These are phyloP conservation scores for Hanseniaspora guilliermondii DNA, from an alignment of 805 yeast species.

Conservation along the genomic window DNA sequence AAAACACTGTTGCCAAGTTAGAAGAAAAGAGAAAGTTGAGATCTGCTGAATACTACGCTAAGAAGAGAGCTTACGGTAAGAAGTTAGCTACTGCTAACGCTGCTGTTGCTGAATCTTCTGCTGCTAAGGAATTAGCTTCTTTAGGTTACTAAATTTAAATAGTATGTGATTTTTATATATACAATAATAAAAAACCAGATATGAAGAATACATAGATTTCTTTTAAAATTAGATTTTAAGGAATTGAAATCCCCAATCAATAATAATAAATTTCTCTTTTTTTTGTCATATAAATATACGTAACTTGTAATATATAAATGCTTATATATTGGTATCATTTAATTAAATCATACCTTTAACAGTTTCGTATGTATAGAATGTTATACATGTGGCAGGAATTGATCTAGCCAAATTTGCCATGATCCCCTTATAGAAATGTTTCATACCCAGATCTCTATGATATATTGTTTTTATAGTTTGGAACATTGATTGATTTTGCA, in stretches of 20 bases:
- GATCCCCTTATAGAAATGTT: conserved; percentile 75
- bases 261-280: not conserved
- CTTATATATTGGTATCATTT: not conserved
- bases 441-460: conserved; percentile 39
- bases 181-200: not conserved
- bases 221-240: conserved; percentile 13
- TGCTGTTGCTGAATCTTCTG: conserved; percentile 80
- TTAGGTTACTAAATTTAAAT: conserved; percentile 81
- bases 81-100: conserved; percentile 80
- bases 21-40: conserved; percentile 99
- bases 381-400: conserved; percentile 84
- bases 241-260: not conserved
- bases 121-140: conserved; percentile 84
- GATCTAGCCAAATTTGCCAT: conserved; percentile 68
- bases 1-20: conserved; percentile 89
- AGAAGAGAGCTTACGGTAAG: conserved; percentile 92
- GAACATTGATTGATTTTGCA: not conserved
- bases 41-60: conserved; percentile 97
- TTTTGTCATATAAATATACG: not conserved
- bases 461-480: not conserved
- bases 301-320: not conserved
- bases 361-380: conserved; percentile 74
- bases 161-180: not conserved
- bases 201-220: not conserved
- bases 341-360: conserved; percentile 27